Conservation (phyloP, 108 stramenopile species). For the Skeletonema tropicum region DNA sequence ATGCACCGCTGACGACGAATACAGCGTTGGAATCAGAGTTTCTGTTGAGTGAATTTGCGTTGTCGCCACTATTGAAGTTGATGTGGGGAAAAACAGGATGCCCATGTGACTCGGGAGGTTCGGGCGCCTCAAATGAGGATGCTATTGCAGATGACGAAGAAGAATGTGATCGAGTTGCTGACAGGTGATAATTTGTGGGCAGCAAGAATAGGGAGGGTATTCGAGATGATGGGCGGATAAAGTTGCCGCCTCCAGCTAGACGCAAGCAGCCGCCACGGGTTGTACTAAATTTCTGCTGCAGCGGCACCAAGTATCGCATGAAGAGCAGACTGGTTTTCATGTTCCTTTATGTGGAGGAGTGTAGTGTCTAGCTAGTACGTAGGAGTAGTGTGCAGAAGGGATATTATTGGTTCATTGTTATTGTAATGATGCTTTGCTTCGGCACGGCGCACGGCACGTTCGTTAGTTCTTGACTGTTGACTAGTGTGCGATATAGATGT, state of each 20-base stretch:
- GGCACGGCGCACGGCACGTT: too few relatives aligned
- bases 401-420: too few relatives aligned
- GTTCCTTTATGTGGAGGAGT: not conserved
- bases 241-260: not conserved
- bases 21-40: constrained; percentile 76
- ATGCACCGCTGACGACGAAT: constrained; percentile 78
- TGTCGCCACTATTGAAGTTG: constrained; percentile 23
- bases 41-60: constrained; percentile 16
- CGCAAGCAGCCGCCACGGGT: not conserved
- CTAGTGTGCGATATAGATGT: too few relatives aligned
- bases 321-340: not conserved
- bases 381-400: too few relatives aligned
- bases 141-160: not conserved
- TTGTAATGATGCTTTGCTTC: too few relatives aligned
- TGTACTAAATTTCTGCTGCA: not conserved
- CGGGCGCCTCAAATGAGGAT: constrained; percentile 48
- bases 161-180: not conserved
- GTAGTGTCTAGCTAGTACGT: too few relatives aligned
- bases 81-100: constrained; percentile 60
- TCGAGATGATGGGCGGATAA: too few relatives aligned
- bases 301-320: not conserved
- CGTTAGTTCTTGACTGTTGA: too few relatives aligned
- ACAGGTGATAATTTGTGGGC: not conserved
- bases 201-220: too few relatives aligned
- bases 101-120: constrained; percentile 59